Base-by-base conservation (phyloP, 306 rosid species). In the Cotoneaster glaucophyllus region DNA sequence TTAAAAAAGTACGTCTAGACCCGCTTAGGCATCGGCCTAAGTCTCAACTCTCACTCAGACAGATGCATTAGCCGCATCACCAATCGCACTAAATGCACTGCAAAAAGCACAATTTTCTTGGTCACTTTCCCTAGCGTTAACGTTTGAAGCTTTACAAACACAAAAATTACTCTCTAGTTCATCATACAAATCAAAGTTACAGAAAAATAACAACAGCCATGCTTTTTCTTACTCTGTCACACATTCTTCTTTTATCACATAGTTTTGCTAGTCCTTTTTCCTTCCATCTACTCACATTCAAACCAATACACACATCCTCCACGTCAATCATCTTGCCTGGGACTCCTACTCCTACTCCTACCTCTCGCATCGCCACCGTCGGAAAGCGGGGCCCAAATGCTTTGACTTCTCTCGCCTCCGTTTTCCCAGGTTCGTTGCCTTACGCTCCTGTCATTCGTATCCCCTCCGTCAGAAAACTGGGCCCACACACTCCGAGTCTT, bases 401-500 rank as follows among this genome's bases (percentile, higher is more conserved):
- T 88, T 78, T 83, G 91, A 80, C 85, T 84, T 82, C 89, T 76
- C 59, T 90, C 96, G 34, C 75, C 90, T 45, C 90, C 96, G 69
- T 93, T 90, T 71, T 91, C 93, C 97, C 97, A 89, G 73, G 93
- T 89, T 80, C 83, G 88, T 81, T 94, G 98, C 84, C 96, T 88
- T 61, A 88, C 89, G 63, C 93, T 89, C 77, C 90, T 80, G 64
- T 93, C 98, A 64, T 86, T 92, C 48, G 96, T 88, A 71, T 95
- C 95, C 64, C 88, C 98, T 2, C 98, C 98, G 45, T 95, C 98
- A 7, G 97, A 95, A 68, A 90, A 91, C 77, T 92, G 97, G 44
- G 90, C 98, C 98, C 98, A 95, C 68, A 95, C 96, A 21, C 98
- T 95, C 74, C 84, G 84, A 78, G 96, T 84, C 80, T 90, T 92